phyloP scores from a whole-genome alignment of 805 yeast genomes.

The Candida koratica region DNA sequence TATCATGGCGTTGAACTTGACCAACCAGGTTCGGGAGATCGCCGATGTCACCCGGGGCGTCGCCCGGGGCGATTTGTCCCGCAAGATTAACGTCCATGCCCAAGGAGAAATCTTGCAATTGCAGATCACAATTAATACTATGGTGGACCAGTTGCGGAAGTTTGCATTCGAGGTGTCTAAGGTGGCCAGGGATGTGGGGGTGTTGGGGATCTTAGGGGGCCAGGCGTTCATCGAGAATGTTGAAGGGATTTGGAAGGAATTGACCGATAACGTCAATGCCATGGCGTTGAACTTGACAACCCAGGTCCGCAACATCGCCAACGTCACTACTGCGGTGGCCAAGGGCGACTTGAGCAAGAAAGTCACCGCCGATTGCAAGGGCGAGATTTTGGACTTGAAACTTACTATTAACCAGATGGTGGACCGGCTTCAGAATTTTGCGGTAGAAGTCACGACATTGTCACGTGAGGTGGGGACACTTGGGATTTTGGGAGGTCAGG shows the following conservation, averaged over 20 bases:
- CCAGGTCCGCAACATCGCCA: conserved; percentile 83
- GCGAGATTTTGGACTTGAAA: conserved; percentile 47
- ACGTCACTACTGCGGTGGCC: conserved; percentile 85
- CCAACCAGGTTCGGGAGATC: conserved; percentile 68
- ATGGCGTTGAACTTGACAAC: conserved; percentile 87
- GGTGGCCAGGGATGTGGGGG: conserved; percentile 88
- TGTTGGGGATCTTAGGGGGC: conserved; percentile 83
- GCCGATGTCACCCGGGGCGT: conserved; percentile 89
- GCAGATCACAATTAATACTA: conserved; percentile 81
- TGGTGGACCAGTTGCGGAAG: conserved; percentile 81
- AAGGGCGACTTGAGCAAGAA: conserved; percentile 77
- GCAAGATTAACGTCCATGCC: conserved; percentile 85
- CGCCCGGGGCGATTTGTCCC: conserved; percentile 77
- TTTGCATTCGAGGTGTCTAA: conserved; percentile 84
- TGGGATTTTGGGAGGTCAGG: conserved; percentile 49
- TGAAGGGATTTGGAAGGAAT: conserved; percentile 83
- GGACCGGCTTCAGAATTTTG: conserved; percentile 48
- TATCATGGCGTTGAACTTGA: conserved; percentile 82
- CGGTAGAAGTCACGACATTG: conserved; percentile 44
- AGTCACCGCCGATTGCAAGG: conserved; percentile 83
- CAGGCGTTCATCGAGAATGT: conserved; percentile 78
- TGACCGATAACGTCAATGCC: conserved; percentile 83
- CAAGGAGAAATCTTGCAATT: conserved; percentile 85
- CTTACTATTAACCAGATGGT: conserved; percentile 49
- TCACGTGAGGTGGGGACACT: conserved; percentile 46